Percentiles rank a stretch among this genome's conserved stretches.
Evolutionary conservation across 2,329 filamentous ascomycete genomes (phyloP).

Genomic region (Moelleriella libera): DNA sequence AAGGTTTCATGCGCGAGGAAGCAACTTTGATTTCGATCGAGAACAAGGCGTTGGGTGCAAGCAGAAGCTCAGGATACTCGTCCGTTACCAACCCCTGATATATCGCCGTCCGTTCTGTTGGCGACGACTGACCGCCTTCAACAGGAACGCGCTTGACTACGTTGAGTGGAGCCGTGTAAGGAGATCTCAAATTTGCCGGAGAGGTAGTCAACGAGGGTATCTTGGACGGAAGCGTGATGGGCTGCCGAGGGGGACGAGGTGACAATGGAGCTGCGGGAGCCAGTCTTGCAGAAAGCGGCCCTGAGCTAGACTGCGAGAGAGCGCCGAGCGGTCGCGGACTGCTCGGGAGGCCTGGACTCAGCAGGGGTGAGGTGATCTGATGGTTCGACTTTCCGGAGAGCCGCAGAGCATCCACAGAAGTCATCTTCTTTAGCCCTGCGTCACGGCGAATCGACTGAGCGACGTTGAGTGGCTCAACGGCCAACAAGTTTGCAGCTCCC

Average conservation of each 20-base stretch:
- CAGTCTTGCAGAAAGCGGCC: conserved; percentile 46
- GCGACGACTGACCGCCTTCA: conserved; percentile 5
- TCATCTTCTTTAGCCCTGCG: not conserved
- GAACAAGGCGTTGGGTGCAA: conserved; percentile 78
- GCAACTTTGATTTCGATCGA: conserved; percentile 78
- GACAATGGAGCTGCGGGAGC: conserved; percentile 44
- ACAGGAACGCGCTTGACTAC: conserved; percentile 1
- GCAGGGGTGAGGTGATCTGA: conserved; percentile 25
- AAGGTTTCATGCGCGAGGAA: conserved; percentile 89
- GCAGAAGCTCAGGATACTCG: conserved; percentile 71
- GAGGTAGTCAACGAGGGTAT: conserved; percentile 47
- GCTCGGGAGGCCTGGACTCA: conserved; percentile 45
- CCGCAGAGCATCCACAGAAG: conserved; percentile 39
- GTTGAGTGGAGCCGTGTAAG: conserved; percentile 2
- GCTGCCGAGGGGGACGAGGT: conserved; percentile 58
- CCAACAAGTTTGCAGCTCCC: too few species aligned
- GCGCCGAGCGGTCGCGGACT: conserved; percentile 44
- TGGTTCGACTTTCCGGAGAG: conserved; percentile 20
- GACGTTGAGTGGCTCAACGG: too few species aligned
- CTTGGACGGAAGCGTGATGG: conserved; percentile 57
- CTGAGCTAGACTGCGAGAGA: conserved; percentile 36
- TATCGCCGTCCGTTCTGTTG: conserved; percentile 36
- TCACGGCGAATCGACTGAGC: not conserved
- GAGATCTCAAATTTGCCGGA: conserved; percentile 2
- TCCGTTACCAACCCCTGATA: conserved; percentile 71